These are phyloP conservation scores for Clathrus columnatus DNA, from an alignment of 768 basidiomycete genomes.

Conservation along the genomic window DNA sequence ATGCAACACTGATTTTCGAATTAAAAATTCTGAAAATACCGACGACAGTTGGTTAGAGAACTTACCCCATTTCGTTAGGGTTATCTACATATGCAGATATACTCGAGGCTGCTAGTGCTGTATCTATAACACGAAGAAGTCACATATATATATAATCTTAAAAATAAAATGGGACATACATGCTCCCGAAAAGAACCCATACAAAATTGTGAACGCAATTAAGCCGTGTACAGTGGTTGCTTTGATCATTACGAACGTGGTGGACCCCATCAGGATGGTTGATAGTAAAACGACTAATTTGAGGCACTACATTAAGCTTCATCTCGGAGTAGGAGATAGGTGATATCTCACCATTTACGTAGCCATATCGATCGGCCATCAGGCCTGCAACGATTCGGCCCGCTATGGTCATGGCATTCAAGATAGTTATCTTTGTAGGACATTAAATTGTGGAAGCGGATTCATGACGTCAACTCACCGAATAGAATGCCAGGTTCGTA, in stretches of 20 bases:
- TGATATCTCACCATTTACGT: slow-evolving; percentile 30
- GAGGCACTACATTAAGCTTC: neutral
- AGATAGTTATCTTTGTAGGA: slow-evolving; percentile 34
- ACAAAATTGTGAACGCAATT: slow-evolving; percentile 32
- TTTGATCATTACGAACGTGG: slow-evolving; percentile 32
- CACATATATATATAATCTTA: neutral
- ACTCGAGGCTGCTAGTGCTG: neutral
- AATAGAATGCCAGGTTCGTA: slow-evolving; percentile 46
- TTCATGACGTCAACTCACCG: slow-evolving; percentile 26
- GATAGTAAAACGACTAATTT: slow-evolving; percentile 24
- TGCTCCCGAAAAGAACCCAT: slow-evolving; percentile 40
- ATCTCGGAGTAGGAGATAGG: neutral
- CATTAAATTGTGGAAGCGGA: neutral
- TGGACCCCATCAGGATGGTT: slow-evolving; percentile 32
- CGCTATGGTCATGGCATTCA: slow-evolving; percentile 42
- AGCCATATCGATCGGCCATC: slow-evolving; percentile 34
- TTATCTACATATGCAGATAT: neutral
- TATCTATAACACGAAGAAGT: neutral
- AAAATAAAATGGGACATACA: slow-evolving; percentile 19
- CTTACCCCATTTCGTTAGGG: slow-evolving; percentile 2
- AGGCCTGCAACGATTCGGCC: slow-evolving; percentile 43
- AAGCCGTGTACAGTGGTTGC: slow-evolving; percentile 28
- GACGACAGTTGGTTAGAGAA: neutral
- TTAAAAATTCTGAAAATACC: neutral
- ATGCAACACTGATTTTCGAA: slow-evolving; percentile 32